These are phyloP conservation scores for Thielaviopsis punctulata DNA, from an alignment of 2,329 filamentous ascomycete species.

Conservation along the genomic window DNA sequence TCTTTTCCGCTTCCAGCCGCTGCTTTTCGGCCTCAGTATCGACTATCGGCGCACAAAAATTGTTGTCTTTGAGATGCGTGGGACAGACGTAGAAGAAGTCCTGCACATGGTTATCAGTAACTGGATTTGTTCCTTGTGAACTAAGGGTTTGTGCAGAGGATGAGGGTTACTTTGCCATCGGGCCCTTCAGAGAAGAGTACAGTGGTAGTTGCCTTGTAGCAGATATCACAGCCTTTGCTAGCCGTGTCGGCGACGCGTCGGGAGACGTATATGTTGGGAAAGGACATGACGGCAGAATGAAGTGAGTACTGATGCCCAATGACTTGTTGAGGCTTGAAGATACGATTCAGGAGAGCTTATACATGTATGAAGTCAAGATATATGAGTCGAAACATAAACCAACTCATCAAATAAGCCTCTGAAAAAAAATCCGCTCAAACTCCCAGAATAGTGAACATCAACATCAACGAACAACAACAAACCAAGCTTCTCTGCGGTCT, in stretches of 20 bases:
- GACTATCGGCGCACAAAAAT: slow-evolving; percentile 62
- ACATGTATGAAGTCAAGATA: too few species aligned
- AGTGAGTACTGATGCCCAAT: not conserved
- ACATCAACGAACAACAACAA: not conserved
- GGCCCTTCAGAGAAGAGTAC: slow-evolving; percentile 46
- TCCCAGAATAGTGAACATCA: too few species aligned
- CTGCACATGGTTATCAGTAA: slow-evolving; percentile 19
- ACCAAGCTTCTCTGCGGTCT: not conserved
- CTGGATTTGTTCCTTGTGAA: too few species aligned
- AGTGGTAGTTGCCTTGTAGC: slow-evolving; percentile 73
- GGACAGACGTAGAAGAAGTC: slow-evolving; percentile 90
- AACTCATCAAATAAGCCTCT: too few species aligned
- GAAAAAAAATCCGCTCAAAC: too few species aligned
- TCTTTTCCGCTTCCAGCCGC: slow-evolving; percentile 14
- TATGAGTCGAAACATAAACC: too few species aligned
- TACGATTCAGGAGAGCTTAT: too few species aligned
- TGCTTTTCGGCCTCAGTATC: slow-evolving; percentile 50
- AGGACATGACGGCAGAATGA: slow-evolving; percentile 25
- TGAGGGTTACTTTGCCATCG: slow-evolving; percentile 11
- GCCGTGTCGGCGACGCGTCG: slow-evolving; percentile 74
- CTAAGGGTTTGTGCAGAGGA: too few species aligned
- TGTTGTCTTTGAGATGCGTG: slow-evolving; percentile 62
- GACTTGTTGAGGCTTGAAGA: too few species aligned
- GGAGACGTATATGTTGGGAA: slow-evolving; percentile 69
- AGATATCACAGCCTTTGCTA: slow-evolving; percentile 74